Conservation (phyloP, 2,329 filamentous ascomycete genomes). For the Aureobasidium namibiae region DNA sequence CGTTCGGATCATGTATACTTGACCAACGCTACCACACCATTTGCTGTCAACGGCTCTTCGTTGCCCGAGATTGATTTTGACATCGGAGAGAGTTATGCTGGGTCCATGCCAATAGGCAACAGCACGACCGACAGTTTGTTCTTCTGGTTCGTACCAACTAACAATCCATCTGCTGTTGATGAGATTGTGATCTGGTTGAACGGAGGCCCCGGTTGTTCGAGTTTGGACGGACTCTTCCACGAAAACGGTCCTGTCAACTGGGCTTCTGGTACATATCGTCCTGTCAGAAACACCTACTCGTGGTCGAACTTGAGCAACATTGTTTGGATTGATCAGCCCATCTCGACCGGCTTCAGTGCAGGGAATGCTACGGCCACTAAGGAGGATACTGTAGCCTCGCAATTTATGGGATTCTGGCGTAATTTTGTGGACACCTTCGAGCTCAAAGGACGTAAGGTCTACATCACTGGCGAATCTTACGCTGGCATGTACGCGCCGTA, state of each 20-base stretch:
- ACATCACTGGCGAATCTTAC: constrained; percentile 53
- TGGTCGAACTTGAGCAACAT: constrained; percentile 63
- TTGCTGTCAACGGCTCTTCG: constrained; percentile 22
- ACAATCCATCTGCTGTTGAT: constrained; percentile 35
- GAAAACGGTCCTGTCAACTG: constrained; percentile 38
- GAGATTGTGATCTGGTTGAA: constrained; percentile 32
- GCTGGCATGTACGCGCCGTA: constrained; percentile 53
- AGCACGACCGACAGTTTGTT: constrained; percentile 30
- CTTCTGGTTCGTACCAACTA: constrained; percentile 44
- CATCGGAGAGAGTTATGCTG: constrained; percentile 36
- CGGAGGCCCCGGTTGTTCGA: constrained; percentile 33
- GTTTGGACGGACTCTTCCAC: constrained; percentile 35
- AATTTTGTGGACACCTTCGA: constrained; percentile 45
- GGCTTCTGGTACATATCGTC: constrained; percentile 32
- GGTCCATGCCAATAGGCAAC: constrained; percentile 24
- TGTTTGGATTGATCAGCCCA: constrained; percentile 49
- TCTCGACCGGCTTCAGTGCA: constrained; percentile 22
- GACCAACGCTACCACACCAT: constrained; percentile 12
- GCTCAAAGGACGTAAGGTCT: constrained; percentile 41
- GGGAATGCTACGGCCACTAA: constrained; percentile 27
- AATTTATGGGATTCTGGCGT: constrained; percentile 39
- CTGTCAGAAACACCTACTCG: constrained; percentile 36
- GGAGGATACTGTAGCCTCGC: constrained; percentile 32
- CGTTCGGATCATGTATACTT: neutral
- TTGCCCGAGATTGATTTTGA: constrained; percentile 34